Conservation (phyloP, 495 filamentous ascomycete genomes). For the Podospora anserina region DNA sequence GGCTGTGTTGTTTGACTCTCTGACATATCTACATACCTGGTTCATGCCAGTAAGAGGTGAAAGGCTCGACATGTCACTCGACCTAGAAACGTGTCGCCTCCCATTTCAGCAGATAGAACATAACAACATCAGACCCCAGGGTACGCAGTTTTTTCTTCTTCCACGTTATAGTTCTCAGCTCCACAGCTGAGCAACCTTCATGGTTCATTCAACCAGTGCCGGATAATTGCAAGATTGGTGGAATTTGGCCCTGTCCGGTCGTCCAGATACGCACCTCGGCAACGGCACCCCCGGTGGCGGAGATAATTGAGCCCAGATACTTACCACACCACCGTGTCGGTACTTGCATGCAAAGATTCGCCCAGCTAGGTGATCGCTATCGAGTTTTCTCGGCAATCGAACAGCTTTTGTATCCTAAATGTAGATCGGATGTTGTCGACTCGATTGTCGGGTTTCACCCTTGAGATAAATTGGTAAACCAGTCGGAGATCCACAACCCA, state of each 20-base stretch:
- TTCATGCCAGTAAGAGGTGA: too few species aligned
- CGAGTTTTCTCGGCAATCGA: too few species aligned
- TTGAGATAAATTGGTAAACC: neutral
- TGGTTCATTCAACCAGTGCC: neutral
- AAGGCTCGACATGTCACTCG: too few species aligned
- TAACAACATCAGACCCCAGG: too few species aligned
- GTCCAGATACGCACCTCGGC: neutral
- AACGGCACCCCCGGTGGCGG: neutral
- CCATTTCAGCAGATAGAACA: too few species aligned
- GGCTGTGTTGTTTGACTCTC: too few species aligned
- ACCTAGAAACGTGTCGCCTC: too few species aligned
- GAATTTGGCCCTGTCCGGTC: neutral
- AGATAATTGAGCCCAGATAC: neutral
- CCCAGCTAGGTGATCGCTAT: too few species aligned
- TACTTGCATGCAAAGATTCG: neutral
- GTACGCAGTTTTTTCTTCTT: neutral
- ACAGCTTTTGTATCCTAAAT: too few species aligned
- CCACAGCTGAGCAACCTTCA: neutral
- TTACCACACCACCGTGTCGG: neutral
- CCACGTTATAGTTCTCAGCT: neutral
- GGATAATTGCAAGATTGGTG: neutral
- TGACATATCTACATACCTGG: too few species aligned
- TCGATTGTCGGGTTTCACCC: too few species aligned
- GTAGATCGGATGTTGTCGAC: too few species aligned
- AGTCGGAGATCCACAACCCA: neutral